Evolutionary conservation across 1,284 basidiomycete species (phyloP), one percentile per base, ranked within the genome.

Genomic region (Tilletia indica): DNA sequence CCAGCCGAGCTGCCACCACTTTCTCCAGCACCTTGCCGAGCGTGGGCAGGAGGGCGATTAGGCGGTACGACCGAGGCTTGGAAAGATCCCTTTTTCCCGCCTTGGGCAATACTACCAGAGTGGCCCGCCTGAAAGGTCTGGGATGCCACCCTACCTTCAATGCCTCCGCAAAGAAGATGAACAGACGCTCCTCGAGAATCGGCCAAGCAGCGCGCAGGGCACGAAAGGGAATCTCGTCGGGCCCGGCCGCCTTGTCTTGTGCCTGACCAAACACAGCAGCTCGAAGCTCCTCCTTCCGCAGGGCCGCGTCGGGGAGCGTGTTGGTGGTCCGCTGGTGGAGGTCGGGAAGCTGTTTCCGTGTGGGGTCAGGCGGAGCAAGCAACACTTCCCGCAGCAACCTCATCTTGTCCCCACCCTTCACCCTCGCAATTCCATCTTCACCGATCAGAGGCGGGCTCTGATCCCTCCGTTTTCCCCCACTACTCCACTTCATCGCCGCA

Each of bases 21-120:
- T 54, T 68, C 36, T 68, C 66, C 8, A 68, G n/a, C 19, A 19
- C 31, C 49, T 68, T 68, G 6, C 66, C 66, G 3, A 68, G 3
- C 3, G 31, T 25, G 3, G 66, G 66, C 5, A 68, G 66, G 3
- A 68, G 36, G 9, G 66, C 6, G 66, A 68, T 68, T 14, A 39
- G 36, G 3, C 66, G 6, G 25, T 68, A 68, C 5, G 34, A 45
- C 12, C 66, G 25, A 3, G 66, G 9, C 3, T 42, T 25, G 6
- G 66, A 68, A 5, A 38, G 66, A 34, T 68, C 66, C n/a, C 66
- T 19, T 6, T 21, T 9, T 3, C 66, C 66, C 6, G 3, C 9
- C 25, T 68, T 68, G 3, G 6, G 9, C 34, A 68, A 19, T 6
- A 31, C 66, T 6, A 5, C 16, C 6, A 68, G 36, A 19, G 19